A percentile compares a stretch with the other conserved stretches of the same genome.
These are phyloP conservation scores for Zygoascus meyerae DNA, from an alignment of 1,139 yeast genomes.

Conservation along the genomic window DNA sequence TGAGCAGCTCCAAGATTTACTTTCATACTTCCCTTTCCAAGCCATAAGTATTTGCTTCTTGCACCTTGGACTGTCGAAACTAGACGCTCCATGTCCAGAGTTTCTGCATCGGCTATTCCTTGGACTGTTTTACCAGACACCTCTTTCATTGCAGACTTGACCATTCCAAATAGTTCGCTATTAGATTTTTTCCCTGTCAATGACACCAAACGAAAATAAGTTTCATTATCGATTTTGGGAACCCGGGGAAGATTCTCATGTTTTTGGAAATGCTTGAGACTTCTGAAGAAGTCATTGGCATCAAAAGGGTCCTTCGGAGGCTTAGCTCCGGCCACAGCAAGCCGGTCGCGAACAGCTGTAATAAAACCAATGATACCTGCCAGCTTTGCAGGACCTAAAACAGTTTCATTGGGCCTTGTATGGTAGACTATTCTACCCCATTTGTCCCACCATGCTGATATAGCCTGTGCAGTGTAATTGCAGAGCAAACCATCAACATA, in stretches of 20 bases:
- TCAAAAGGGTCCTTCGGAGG: conserved; percentile 87
- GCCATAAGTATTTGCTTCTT: conserved; percentile 46
- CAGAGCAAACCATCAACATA: conserved; percentile 84
- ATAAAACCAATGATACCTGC: conserved; percentile 63
- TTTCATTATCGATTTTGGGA: conserved; percentile 57
- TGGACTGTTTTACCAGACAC: conserved; percentile 42
- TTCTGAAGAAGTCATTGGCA: conserved; percentile 55
- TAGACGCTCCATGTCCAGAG: conserved; percentile 44
- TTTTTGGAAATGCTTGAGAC: conserved; percentile 63
- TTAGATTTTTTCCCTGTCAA: conserved; percentile 49
- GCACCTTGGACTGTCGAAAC: conserved; percentile 42
- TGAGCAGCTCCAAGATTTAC: conserved; percentile 8
- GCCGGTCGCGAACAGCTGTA: conserved; percentile 58
- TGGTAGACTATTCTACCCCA: conserved; percentile 61
- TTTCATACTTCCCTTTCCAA: conserved; percentile 37
- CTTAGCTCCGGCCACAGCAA: conserved; percentile 55
- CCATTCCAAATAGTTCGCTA: conserved; percentile 56
- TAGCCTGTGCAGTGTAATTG: conserved; percentile 65
- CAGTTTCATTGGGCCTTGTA: conserved; percentile 48
- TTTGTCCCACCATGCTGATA: conserved; percentile 74
- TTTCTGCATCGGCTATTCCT: conserved; percentile 44
- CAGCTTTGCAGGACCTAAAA: conserved; percentile 60
- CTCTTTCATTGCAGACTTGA: conserved; percentile 72
- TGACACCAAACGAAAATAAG: conserved; percentile 54
- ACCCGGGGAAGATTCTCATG: conserved; percentile 54